Conservation (phyloP, 179 eudicot species). For the Heliamphora pulchella region DNA sequence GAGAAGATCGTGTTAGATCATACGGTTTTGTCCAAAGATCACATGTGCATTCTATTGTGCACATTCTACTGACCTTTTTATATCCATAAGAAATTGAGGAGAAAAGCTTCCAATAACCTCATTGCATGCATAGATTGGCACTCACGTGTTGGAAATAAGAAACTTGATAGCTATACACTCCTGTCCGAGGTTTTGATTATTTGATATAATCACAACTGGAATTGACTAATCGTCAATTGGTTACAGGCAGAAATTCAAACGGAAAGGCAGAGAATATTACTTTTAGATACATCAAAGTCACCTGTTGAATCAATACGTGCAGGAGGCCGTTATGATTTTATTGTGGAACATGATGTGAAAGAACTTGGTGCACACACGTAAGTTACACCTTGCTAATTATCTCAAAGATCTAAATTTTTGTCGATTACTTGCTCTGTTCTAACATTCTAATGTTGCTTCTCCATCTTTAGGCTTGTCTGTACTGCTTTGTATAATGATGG, state of each 20-base stretch:
- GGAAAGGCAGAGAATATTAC: slow-evolving; percentile 85
- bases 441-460: slow-evolving; percentile 15
- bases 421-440: slow-evolving; percentile 8
- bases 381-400: slow-evolving; percentile 23
- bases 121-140: background rate
- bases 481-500: slow-evolving; percentile 80
- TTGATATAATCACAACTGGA: background rate
- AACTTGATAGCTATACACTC: background rate
- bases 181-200: background rate
- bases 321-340: slow-evolving; percentile 96
- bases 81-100: background rate
- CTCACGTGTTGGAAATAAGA: background rate
- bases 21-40: background rate
- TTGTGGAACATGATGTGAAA: slow-evolving; percentile 97
- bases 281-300: slow-evolving; percentile 89
- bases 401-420: background rate
- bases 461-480: slow-evolving; percentile 73
- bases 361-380: slow-evolving; percentile 99
- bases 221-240: slow-evolving; percentile 17
- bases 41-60: background rate
- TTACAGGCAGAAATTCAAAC: slow-evolving; percentile 98
- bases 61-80: background rate
- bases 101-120: slow-evolving; percentile 1
- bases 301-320: slow-evolving; percentile 97
- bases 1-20: slow-evolving; percentile 2